Conservation (phyloP, 208 protist genomes). For the Leishmania arabica region DNA sequence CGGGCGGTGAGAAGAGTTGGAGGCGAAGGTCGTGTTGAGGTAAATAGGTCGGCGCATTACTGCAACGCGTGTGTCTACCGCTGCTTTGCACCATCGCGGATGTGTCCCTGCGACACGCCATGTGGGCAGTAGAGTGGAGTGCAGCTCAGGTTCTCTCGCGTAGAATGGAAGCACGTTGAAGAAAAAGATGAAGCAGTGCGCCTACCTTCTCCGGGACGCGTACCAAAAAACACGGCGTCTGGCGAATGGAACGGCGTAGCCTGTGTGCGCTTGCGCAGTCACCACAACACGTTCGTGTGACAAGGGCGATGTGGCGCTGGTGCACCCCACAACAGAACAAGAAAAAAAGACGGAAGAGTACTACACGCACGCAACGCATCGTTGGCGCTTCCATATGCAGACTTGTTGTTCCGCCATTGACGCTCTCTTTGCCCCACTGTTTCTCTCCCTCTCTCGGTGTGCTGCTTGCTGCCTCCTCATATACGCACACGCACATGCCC, state of each 20-base stretch:
- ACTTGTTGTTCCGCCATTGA: neutral
- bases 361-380: neutral
- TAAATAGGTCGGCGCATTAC: neutral
- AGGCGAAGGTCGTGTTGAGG: neutral
- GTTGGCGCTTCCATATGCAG: neutral
- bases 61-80: neutral
- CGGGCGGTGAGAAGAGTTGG: neutral
- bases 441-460: neutral
- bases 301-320: neutral
- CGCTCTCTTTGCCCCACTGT: neutral
- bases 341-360: neutral
- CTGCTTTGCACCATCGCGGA: neutral
- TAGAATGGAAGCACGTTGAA: neutral
- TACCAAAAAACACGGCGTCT: neutral
- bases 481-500: neutral
- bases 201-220: neutral
- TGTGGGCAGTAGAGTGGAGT: neutral
- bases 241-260: neutral
- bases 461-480: neutral
- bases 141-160: neutral
- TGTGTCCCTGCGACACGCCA: neutral
- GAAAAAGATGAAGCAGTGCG: neutral
- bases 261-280: neutral
- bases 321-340: neutral
- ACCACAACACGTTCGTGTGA: neutral